These are phyloP conservation scores for Hibiscus tridactylites DNA, from an alignment of 345 rosid genomes.

Conservation along the genomic window DNA sequence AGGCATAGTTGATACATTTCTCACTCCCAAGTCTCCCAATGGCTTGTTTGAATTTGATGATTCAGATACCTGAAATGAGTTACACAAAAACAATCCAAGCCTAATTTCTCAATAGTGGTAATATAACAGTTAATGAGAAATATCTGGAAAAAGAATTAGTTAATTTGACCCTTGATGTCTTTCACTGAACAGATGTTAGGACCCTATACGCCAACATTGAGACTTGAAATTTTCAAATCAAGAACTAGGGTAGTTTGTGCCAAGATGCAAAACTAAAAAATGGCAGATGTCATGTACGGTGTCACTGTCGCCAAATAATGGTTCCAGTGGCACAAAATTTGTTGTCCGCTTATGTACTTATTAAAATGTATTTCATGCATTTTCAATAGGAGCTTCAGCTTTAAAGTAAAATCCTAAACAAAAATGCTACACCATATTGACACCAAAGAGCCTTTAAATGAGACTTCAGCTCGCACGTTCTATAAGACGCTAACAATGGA, in stretches of 20 bases:
- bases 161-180: not conserved
- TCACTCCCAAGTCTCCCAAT: constrained; percentile 16
- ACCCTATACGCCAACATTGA: not conserved
- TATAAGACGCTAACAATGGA: not conserved
- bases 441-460: constrained; percentile 8
- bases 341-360: not conserved
- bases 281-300: not conserved
- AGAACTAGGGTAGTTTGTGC: not conserved
- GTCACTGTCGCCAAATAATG: not conserved
- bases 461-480: not conserved
- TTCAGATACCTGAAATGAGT: constrained; percentile 40
- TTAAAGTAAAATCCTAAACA: not conserved
- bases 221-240: not conserved
- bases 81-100: constrained; percentile 15
- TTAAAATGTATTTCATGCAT: not conserved
- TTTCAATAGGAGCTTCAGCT: constrained; percentile 1
- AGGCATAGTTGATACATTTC: constrained; percentile 34
- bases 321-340: not conserved
- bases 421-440: not conserved
- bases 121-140: not conserved
- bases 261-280: not conserved
- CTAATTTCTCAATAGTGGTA: constrained; percentile 17
- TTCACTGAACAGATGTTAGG: not conserved
- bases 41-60: constrained; percentile 23
- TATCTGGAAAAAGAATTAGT: not conserved